phyloP scores from a whole-genome alignment of 495 filamentous ascomycete species.

The Xylaria grammica region DNA sequence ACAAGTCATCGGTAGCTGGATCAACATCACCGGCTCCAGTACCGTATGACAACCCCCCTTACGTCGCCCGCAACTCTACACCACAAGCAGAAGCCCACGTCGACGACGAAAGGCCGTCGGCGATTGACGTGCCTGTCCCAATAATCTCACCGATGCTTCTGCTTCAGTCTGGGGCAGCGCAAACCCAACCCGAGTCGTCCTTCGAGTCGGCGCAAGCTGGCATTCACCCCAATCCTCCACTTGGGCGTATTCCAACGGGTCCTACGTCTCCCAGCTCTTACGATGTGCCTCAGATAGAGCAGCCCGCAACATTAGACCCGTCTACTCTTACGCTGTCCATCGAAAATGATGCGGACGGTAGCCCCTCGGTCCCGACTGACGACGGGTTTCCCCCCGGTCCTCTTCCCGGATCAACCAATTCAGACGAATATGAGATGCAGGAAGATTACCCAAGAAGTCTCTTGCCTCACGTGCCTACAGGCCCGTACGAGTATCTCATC shows the following conservation, averaged over 20 bases:
- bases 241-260: not conserved
- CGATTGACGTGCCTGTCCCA: slow-evolving; percentile 14
- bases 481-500: slow-evolving; percentile 39
- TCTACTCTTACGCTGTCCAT: slow-evolving; percentile 43
- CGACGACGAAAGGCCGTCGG: slow-evolving; percentile 13
- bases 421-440: slow-evolving; percentile 28
- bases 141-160: slow-evolving; percentile 21
- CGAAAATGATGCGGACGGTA: slow-evolving; percentile 34
- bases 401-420: slow-evolving; percentile 16
- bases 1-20: not conserved
- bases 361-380: slow-evolving; percentile 29
- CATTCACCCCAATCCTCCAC: not conserved
- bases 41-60: not conserved
- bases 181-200: slow-evolving; percentile 5
- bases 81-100: slow-evolving; percentile 12
- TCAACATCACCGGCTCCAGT: not conserved
- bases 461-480: slow-evolving; percentile 26
- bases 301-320: slow-evolving; percentile 44
- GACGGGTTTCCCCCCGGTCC: slow-evolving; percentile 26
- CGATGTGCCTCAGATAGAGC: slow-evolving; percentile 24
- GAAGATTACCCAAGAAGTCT: slow-evolving; percentile 29
- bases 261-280: slow-evolving; percentile 8
- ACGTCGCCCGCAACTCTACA: not conserved
- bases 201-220: slow-evolving; percentile 20
- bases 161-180: slow-evolving; percentile 2